Percentiles rank a stretch among this genome's conserved stretches.
phyloP scores from a whole-genome alignment of 441 rosid genomes.

The Populus hybrid region DNA sequence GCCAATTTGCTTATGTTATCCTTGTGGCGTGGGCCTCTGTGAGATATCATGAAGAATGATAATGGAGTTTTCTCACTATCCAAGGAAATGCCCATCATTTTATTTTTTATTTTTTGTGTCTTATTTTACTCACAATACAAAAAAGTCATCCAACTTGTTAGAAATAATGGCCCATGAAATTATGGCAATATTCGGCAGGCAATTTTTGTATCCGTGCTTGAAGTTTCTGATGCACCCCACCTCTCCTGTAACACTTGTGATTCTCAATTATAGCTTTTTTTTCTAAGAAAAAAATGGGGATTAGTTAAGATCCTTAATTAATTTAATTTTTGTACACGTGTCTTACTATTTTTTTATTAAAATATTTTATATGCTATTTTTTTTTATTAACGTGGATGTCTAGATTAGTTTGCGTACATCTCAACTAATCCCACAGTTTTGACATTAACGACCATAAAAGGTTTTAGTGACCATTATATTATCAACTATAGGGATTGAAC shows the following conservation, averaged over 20 bases:
- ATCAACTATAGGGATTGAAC: too few relatives aligned
- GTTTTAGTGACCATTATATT: too few relatives aligned
- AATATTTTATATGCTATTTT: too few relatives aligned
- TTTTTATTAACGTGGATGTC: too few relatives aligned
- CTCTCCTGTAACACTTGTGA: not conserved
- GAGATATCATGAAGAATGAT: not conserved
- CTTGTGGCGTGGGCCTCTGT: not conserved
- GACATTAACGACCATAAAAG: too few relatives aligned
- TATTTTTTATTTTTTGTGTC: too few relatives aligned
- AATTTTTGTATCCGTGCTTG: not conserved
- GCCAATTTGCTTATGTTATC: conserved; percentile 16
- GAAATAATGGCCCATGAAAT: not conserved
- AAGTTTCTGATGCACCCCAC: too few relatives aligned
- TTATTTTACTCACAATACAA: not conserved
- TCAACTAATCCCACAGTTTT: too few relatives aligned
- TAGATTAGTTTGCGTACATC: too few relatives aligned
- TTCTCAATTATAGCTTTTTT: not conserved
- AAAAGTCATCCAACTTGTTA: not conserved
- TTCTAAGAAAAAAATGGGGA: not conserved
- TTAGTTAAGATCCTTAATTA: too few relatives aligned
- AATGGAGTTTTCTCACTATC: not conserved
- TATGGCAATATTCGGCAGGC: not conserved
- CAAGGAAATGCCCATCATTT: not conserved
- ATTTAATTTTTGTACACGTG: too few relatives aligned
- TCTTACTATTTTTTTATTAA: too few relatives aligned